Percentiles rank a stretch among this genome's conserved stretches.
phyloP scores from a whole-genome alignment of 805 yeast species.

The Metschnikowia borealis region DNA sequence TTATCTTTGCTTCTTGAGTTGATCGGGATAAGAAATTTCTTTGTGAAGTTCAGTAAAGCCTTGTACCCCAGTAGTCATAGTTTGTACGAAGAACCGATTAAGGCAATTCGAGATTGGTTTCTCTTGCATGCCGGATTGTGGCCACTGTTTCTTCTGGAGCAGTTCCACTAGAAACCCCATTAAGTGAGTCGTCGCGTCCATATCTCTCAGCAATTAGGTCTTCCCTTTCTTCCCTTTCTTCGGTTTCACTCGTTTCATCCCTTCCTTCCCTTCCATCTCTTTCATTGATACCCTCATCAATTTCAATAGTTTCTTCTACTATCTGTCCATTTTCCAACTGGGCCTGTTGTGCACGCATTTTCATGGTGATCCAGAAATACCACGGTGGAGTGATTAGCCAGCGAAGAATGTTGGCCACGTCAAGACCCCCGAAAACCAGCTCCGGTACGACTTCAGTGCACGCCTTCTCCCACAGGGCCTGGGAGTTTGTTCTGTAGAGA shows the following conservation, averaged over 20 bases:
- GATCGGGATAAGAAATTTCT: too few relatives aligned
- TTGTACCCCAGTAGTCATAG: too few relatives aligned
- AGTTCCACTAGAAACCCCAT: too few relatives aligned
- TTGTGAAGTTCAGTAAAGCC: too few relatives aligned
- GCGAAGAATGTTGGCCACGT: not conserved
- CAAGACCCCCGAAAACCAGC: not conserved
- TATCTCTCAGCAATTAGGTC: not conserved
- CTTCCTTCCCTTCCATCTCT: not conserved
- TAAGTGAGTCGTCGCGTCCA: too few relatives aligned
- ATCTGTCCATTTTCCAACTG: not conserved
- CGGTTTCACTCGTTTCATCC: not conserved
- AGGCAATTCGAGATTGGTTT: too few relatives aligned
- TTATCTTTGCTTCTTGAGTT: too few relatives aligned
- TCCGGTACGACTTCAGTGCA: not conserved
- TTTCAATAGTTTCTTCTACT: not conserved
- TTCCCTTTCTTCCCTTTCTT: not conserved
- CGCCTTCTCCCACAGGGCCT: not conserved
- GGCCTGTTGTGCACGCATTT: not conserved
- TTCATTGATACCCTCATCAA: too few relatives aligned
- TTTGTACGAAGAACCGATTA: too few relatives aligned
- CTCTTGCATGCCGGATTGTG: too few relatives aligned
- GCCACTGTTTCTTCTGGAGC: too few relatives aligned
- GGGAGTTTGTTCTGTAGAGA: constrained; percentile 4
- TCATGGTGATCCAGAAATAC: constrained; percentile 3
- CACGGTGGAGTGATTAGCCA: constrained; percentile 4